phyloP scores from a whole-genome alignment of 2,329 filamentous ascomycete genomes.

The Decorospora gaudefroyi region DNA sequence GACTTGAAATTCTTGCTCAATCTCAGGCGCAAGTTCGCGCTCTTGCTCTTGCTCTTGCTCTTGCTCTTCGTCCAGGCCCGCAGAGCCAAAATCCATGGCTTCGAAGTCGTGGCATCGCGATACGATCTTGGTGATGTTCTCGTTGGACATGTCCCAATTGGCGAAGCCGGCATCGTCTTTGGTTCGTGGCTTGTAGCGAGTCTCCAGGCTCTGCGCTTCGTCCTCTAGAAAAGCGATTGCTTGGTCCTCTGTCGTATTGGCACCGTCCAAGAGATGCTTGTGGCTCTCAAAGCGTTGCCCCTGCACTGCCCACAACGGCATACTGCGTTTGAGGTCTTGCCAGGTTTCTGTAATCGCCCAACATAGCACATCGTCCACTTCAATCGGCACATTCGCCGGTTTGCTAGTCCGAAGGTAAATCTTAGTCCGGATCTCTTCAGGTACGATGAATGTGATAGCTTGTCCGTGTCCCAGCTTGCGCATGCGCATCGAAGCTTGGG shows the following conservation, averaged over 20 bases:
- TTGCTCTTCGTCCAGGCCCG: conserved; percentile 65
- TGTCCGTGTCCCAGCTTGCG: conserved; percentile 67
- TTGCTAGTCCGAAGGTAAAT: conserved; percentile 48
- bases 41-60: conserved; percentile 74
- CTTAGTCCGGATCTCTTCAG: conserved; percentile 62
- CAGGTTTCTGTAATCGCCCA: conserved; percentile 66
- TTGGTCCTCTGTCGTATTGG: conserved; percentile 22
- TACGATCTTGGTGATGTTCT: conserved; percentile 29
- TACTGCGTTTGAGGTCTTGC: conserved; percentile 53
- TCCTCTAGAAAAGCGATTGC: conserved; percentile 59
- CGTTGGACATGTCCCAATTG: conserved; percentile 20
- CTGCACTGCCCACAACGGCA: conserved; percentile 66
- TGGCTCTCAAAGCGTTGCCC: conserved; percentile 58
- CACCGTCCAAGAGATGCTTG: conserved; percentile 41
- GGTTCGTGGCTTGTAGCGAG: conserved; percentile 55
- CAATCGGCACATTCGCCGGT: conserved; percentile 39
- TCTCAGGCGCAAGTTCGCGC: conserved; percentile 67
- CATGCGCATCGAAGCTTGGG: conserved; percentile 64
- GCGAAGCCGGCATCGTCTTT: background rate
- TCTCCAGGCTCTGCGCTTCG: conserved; percentile 58
- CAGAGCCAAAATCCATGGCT: conserved; percentile 38
- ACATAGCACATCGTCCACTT: conserved; percentile 59
- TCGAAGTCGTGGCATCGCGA: conserved; percentile 31
- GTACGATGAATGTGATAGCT: conserved; percentile 64
- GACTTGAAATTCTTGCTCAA: conserved; percentile 63